A percentile compares a stretch with the other conserved stretches of the same genome.
These are phyloP conservation scores for Diaporthe helianthi DNA, from an alignment of 2,329 filamentous ascomycete species.

Conservation along the genomic window DNA sequence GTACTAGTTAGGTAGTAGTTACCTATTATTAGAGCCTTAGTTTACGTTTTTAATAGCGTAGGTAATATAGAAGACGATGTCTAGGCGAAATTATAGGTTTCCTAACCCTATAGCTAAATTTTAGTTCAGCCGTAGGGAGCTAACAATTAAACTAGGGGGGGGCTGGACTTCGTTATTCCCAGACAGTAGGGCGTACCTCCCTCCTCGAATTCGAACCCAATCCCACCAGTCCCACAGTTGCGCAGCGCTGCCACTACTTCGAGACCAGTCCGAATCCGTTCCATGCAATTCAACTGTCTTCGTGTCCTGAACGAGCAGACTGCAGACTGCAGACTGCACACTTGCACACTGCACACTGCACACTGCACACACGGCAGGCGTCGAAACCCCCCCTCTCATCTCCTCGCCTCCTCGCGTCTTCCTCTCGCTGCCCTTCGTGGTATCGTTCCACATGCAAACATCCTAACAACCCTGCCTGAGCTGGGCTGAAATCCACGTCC, in stretches of 20 bases:
- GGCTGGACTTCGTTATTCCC: no score
- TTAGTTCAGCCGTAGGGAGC: no score
- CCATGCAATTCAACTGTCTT: conserved; percentile 22
- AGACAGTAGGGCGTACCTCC: conserved; percentile 10
- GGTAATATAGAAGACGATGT: no score
- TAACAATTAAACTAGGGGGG: no score
- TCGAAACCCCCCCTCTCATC: background rate
- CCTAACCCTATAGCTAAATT: no score
- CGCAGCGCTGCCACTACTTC: background rate
- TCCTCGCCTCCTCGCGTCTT: conserved; percentile 12
- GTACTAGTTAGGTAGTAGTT: no score
- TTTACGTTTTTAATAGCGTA: no score
- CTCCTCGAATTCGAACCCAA: conserved; percentile 17
- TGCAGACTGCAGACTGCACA: conserved; percentile 5
- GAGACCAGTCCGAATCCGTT: conserved; percentile 18
- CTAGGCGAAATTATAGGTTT: no score
- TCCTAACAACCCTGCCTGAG: no score
- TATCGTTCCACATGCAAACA: background rate
- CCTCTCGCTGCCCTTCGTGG: background rate
- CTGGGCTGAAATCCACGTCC: background rate
- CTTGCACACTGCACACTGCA: background rate
- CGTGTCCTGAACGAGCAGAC: conserved; percentile 8
- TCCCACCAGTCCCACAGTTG: background rate
- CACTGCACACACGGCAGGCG: no score
- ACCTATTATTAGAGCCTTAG: no score